Base-by-base conservation (phyloP, 2,329 filamentous ascomycete genomes). In the Fusarium sp. region DNA sequence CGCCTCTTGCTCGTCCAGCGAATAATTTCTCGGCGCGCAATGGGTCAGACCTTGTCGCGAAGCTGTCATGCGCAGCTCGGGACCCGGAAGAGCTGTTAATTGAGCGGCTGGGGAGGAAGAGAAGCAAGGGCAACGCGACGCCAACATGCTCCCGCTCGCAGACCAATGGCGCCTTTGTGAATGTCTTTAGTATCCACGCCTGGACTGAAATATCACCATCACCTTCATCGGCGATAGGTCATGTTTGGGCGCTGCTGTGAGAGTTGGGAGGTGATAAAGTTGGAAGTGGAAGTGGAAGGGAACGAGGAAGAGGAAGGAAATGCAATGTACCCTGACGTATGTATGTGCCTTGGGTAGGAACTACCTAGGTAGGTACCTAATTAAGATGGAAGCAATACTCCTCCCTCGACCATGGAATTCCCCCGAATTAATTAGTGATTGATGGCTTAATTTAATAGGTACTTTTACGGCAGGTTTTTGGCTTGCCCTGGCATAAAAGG, bases 61-160 rank as follows among this genome's bases (percentile, higher is more conserved):
- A 53, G 39, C 53, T 29, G 57, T 55, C 56, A 54, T 57, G 45
- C 53, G 53, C 53, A 52, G 50, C 31, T 53, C 45, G 41, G 57
- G 54, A 55, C 25, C 48, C 33, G 49, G 15, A 54, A 55, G 46
- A 57, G 46, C 54, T 47, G 48, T 38, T 45, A 53, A 66, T 48
- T 41, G 51, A 53, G 62, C 59, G 46, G 53, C 46, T 67, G 57
- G 58, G 57, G 36, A 63, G 33, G 32, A 21, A 11, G 36, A 37
- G 32, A 54, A 49, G 55, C 57, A 56, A 58, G 53, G 61, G 65
- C 53, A 54, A 53, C 50, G 38, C 56, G 41, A 58, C 39, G 51
- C 56, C 57, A 67, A 52, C 65, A 64, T 68, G 57, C 57, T 65
- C 66, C 57, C 62, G 53, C 56, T 62, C 53, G 39, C 50, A 55